phyloP scores from a whole-genome alignment of 2,329 filamentous ascomycete genomes.

The Talaromyces atroroseus region DNA sequence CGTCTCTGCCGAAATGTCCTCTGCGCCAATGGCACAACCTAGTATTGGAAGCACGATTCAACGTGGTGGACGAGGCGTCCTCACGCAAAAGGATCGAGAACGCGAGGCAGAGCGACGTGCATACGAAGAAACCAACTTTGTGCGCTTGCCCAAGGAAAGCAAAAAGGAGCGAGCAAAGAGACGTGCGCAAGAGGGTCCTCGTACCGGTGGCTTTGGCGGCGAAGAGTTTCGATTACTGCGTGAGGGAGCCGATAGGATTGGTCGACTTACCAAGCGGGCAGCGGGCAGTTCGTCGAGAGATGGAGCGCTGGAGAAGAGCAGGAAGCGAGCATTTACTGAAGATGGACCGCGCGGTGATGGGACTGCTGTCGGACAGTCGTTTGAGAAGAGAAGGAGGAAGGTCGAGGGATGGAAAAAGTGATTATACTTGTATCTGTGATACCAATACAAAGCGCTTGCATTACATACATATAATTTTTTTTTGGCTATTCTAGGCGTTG shows the following conservation, averaged over 20 bases:
- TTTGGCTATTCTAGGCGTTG: background rate
- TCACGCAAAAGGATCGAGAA: constrained; percentile 69
- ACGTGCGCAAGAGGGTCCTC: constrained; percentile 33
- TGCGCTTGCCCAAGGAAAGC: constrained; percentile 74
- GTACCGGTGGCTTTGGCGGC: constrained; percentile 75
- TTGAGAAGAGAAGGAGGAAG: constrained; percentile 42
- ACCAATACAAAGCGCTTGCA: background rate
- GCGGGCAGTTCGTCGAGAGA: constrained; percentile 44
- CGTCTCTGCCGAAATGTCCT: constrained; percentile 74
- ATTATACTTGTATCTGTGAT: background rate
- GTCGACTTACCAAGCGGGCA: constrained; percentile 70
- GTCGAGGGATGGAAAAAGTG: constrained; percentile 30
- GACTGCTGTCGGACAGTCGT: constrained; percentile 61
- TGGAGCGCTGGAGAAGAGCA: constrained; percentile 69
- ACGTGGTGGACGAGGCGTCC: constrained; percentile 69
- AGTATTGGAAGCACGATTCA: constrained; percentile 89
- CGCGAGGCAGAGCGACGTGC: constrained; percentile 71
- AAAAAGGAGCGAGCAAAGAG: constrained; percentile 79
- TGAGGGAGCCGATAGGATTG: constrained; percentile 80
- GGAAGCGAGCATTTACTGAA: constrained; percentile 68
- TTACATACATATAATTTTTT: background rate
- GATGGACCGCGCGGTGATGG: constrained; percentile 65
- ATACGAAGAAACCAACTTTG: constrained; percentile 92
- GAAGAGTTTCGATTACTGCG: constrained; percentile 88
- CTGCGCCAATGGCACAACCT: constrained; percentile 74